A percentile compares a stretch with the other conserved stretches of the same genome.
phyloP scores from a whole-genome alignment of 208 protist genomes.

The Porcisia deanei region DNA sequence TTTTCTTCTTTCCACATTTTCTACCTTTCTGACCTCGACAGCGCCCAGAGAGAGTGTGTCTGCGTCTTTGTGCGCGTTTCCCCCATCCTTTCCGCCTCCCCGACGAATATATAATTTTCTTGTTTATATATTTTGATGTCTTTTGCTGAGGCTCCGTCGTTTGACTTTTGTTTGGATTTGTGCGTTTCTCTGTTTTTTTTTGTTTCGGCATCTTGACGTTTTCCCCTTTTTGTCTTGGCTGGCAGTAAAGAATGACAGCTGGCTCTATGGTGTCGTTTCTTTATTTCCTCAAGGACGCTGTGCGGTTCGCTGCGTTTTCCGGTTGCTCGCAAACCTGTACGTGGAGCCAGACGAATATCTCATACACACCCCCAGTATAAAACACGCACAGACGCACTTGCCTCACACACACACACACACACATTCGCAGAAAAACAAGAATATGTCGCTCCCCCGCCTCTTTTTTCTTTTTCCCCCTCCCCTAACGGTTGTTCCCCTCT shows the following conservation, averaged over 20 bases:
- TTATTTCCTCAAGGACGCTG: background rate
- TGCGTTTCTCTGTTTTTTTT: background rate
- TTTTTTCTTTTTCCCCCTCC: background rate
- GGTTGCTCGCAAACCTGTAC: background rate
- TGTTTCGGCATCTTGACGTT: background rate
- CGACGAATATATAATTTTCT: background rate
- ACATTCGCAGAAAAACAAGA: background rate
- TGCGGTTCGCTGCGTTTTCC: background rate
- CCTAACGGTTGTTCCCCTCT: background rate
- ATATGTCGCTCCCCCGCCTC: background rate
- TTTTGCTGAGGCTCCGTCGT: background rate
- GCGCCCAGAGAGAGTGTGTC: background rate
- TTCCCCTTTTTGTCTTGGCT: background rate
- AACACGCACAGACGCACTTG: background rate
- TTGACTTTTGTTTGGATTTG: background rate
- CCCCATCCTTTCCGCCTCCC: background rate
- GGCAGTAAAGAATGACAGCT: background rate
- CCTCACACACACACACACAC: too few relatives aligned
- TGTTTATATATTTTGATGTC: background rate
- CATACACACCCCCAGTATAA: background rate
- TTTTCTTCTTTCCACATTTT: background rate
- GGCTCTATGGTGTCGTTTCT: background rate
- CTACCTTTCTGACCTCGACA: slow-evolving; percentile 1
- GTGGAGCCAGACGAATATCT: background rate
- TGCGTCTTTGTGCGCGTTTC: background rate